Evolutionary conservation across 495 filamentous ascomycete species (phyloP).

Genomic region (Neurospora sp.): DNA sequence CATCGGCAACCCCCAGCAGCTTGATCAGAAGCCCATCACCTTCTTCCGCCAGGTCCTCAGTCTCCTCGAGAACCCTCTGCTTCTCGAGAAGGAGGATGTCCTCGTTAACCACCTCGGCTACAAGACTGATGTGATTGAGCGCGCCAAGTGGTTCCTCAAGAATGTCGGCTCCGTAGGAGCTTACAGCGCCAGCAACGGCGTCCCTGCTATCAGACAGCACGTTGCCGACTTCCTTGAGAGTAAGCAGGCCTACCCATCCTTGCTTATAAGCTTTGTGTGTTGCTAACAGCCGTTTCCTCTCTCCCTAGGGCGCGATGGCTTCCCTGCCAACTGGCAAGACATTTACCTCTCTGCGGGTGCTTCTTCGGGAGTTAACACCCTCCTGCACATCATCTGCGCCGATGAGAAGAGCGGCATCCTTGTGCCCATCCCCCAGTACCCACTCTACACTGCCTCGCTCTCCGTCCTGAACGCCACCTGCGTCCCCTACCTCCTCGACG

Average conservation of each 20-base stretch:
- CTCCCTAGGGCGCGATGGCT: constrained; percentile 65
- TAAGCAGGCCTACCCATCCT: constrained; percentile 23
- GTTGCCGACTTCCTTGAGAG: constrained; percentile 86
- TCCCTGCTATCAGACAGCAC: constrained; percentile 71
- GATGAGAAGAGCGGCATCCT: constrained; percentile 72
- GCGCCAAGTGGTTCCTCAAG: constrained; percentile 67
- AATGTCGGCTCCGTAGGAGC: constrained; percentile 87
- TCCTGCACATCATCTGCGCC: constrained; percentile 81
- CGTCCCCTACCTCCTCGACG: constrained; percentile 89
- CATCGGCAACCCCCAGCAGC: constrained; percentile 97
- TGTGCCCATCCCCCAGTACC: constrained; percentile 95
- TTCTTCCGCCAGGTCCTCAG: constrained; percentile 98
- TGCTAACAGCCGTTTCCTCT: not conserved
- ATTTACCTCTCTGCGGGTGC: constrained; percentile 87
- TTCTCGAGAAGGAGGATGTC: constrained; percentile 70
- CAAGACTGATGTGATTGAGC: constrained; percentile 76
- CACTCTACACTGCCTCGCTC: constrained; percentile 91
- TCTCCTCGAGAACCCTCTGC: constrained; percentile 76
- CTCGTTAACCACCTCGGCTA: constrained; percentile 62
- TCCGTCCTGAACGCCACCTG: constrained; percentile 73
- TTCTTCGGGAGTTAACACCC: constrained; percentile 86
- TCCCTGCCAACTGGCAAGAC: constrained; percentile 61
- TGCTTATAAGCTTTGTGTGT: not conserved
- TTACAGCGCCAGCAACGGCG: constrained; percentile 90
- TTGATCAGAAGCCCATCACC: constrained; percentile 97